phyloP scores from a whole-genome alignment of 2,329 filamentous ascomycete species.

The Aspergillus brunneoviolaceus region DNA sequence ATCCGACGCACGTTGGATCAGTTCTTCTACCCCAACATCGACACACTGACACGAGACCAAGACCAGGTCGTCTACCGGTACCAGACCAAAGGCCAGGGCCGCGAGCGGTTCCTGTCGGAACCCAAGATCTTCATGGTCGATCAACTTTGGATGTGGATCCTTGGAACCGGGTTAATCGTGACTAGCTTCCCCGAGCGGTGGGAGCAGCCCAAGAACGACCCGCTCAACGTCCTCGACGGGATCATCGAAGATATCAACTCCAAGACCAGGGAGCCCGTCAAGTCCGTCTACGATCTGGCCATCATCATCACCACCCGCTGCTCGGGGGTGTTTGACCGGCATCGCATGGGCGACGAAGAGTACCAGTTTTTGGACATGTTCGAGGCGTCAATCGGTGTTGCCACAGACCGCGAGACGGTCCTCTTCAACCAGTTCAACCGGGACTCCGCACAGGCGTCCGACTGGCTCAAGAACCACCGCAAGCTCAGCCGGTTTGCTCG shows the following conservation, averaged over 20 bases:
- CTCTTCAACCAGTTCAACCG: slow-evolving; percentile 61
- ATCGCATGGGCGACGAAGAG: slow-evolving; percentile 57
- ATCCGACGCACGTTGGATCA: slow-evolving; percentile 64
- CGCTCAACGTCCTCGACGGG: slow-evolving; percentile 60
- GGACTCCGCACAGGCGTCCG: slow-evolving; percentile 57
- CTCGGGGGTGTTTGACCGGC: slow-evolving; percentile 61
- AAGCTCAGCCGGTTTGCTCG: slow-evolving; percentile 37
- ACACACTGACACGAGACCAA: slow-evolving; percentile 59
- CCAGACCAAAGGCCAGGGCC: slow-evolving; percentile 40
- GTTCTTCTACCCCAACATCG: slow-evolving; percentile 62
- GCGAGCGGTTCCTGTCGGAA: slow-evolving; percentile 39
- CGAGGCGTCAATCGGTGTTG: slow-evolving; percentile 59
- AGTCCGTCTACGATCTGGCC: slow-evolving; percentile 62
- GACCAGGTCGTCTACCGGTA: slow-evolving; percentile 67
- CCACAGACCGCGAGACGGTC: slow-evolving; percentile 55
- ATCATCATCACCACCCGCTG: slow-evolving; percentile 62
- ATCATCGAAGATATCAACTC: slow-evolving; percentile 66
- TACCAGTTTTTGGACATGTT: slow-evolving; percentile 69
- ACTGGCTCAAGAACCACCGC: slow-evolving; percentile 55
- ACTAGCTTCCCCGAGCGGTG: slow-evolving; percentile 41
- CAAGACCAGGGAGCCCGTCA: slow-evolving; percentile 60
- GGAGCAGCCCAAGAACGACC: slow-evolving; percentile 60
- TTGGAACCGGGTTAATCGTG: slow-evolving; percentile 59
- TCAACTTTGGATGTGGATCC: slow-evolving; percentile 66
- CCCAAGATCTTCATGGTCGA: slow-evolving; percentile 68